phyloP scores from a whole-genome alignment of 208 protist species.

The Trypanosoma grayi region DNA sequence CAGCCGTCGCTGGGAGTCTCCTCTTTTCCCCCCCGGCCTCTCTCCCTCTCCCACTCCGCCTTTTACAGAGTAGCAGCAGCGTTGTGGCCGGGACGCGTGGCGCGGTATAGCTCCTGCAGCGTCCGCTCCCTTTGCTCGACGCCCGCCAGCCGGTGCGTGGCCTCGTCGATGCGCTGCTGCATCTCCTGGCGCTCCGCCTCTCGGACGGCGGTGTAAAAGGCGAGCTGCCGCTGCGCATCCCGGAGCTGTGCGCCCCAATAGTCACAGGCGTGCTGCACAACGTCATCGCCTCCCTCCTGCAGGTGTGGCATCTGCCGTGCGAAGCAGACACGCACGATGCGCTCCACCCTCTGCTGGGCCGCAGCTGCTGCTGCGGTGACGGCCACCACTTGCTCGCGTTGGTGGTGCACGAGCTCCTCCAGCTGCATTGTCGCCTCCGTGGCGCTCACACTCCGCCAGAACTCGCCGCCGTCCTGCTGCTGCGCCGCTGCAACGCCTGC shows the following conservation, averaged over 20 bases:
- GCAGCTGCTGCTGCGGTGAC: background rate
- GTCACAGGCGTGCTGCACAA: conserved; percentile 17
- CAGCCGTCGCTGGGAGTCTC: too few species aligned
- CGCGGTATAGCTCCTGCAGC: conserved; percentile 53
- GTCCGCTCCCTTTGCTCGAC: conserved; percentile 36
- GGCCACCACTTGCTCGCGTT: conserved; percentile 7
- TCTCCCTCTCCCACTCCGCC: background rate
- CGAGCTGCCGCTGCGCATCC: conserved; percentile 16
- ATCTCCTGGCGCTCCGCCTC: conserved; percentile 40
- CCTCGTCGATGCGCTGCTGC: conserved; percentile 32
- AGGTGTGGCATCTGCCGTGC: background rate
- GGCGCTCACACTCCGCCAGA: conserved; percentile 16
- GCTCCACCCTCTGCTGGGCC: background rate
- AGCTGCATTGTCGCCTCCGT: conserved; percentile 22
- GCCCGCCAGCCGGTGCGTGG: conserved; percentile 26
- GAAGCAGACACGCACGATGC: conserved; percentile 23
- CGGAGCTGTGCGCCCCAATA: conserved; percentile 22
- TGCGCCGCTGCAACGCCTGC: background rate
- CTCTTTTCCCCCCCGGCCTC: too few species aligned
- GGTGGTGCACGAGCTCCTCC: conserved; percentile 17
- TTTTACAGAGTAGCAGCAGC: background rate
- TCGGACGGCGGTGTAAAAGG: conserved; percentile 22
- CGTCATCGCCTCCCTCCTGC: background rate
- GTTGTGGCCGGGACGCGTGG: conserved; percentile 7
- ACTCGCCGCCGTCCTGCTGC: conserved; percentile 1